Conservation (phyloP, 352 stramenopile genomes). For the Globisporangium solare region DNA sequence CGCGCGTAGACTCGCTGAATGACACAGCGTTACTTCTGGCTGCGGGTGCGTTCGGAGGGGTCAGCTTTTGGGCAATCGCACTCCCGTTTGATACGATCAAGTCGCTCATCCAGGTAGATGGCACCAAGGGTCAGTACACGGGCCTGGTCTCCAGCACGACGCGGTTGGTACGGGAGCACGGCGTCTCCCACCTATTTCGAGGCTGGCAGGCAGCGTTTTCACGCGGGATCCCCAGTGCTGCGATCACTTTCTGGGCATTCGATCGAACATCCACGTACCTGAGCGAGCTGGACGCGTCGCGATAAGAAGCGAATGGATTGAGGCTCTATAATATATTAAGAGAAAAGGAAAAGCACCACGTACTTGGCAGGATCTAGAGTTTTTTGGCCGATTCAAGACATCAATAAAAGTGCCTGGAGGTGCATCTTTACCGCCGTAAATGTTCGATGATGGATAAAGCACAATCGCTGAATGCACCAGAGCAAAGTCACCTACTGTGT, state of each 20-base stretch:
- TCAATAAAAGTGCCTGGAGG: no score
- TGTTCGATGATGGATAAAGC: no score
- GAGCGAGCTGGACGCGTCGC: constrained; percentile 23
- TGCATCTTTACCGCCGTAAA: no score
- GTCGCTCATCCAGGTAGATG: constrained; percentile 76
- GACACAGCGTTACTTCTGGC: constrained; percentile 52
- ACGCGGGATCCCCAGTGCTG: constrained; percentile 63
- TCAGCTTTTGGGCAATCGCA: constrained; percentile 82
- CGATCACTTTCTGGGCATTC: constrained; percentile 81
- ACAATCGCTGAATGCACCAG: neutral
- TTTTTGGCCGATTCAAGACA: no score
- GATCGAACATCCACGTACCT: constrained; percentile 58
- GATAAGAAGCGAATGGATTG: constrained; percentile 2
- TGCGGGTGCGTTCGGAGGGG: constrained; percentile 66
- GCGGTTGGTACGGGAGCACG: constrained; percentile 47
- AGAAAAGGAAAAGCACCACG: no score
- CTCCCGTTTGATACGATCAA: constrained; percentile 85
- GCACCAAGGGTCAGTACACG: constrained; percentile 31
- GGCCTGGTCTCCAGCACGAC: constrained; percentile 34
- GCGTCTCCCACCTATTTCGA: constrained; percentile 61
- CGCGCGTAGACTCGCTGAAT: constrained; percentile 15
- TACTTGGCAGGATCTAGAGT: no score
- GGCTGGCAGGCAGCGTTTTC: constrained; percentile 82
- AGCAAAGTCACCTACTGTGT: neutral
- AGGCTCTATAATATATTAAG: neutral